These are phyloP conservation scores for Carex pumila DNA, from an alignment of 176 grass and related monocot species.

Conservation along the genomic window DNA sequence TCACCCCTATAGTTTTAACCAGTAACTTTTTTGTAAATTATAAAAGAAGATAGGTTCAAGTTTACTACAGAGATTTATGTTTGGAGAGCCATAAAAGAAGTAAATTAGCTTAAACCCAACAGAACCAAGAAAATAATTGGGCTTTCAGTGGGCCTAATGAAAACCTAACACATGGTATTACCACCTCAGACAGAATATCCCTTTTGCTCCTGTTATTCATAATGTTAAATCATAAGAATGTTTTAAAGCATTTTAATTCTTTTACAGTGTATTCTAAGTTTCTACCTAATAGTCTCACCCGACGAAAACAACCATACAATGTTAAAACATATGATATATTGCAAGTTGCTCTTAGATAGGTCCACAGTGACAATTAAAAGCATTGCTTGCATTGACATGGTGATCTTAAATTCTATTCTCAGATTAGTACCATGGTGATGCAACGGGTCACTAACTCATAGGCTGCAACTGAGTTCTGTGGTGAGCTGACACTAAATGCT, in stretches of 20 bases:
- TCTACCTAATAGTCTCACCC: background rate
- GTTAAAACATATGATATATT: background rate
- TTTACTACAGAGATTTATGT: no score
- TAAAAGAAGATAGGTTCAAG: background rate
- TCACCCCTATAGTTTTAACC: background rate
- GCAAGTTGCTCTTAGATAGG: background rate
- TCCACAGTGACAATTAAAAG: background rate
- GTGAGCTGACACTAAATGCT: background rate
- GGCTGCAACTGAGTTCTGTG: background rate
- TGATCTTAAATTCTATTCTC: background rate
- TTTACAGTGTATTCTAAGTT: background rate
- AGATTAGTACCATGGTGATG: background rate
- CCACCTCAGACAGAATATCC: background rate
- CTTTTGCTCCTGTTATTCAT: background rate
- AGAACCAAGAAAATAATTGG: background rate
- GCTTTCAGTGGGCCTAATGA: background rate
- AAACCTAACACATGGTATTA: background rate
- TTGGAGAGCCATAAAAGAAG: no score
- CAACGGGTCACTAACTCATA: background rate
- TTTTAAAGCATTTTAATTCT: background rate
- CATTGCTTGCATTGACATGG: background rate
- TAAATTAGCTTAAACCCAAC: no score
- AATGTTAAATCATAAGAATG: background rate
- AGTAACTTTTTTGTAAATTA: background rate
- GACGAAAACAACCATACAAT: constrained; percentile 15